Evolutionary conservation across 1,139 yeast genomes (phyloP).

Genomic region (Williopsis jadinii): DNA sequence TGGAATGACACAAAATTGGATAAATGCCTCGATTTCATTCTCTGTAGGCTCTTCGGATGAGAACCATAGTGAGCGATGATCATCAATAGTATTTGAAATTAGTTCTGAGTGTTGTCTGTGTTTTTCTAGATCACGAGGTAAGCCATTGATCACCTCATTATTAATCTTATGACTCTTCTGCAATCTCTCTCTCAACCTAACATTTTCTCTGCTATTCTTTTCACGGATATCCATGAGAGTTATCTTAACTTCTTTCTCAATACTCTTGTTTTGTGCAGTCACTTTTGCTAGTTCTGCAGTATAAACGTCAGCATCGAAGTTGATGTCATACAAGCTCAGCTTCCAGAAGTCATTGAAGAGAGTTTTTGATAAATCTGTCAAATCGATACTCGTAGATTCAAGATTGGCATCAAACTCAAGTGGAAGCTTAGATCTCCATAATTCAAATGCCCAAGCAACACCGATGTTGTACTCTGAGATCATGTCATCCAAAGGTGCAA

Average conservation of each 20-base stretch:
- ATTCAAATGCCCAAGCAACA: conserved; percentile 65
- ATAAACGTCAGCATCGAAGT: conserved; percentile 47
- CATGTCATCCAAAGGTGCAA: conserved; percentile 43
- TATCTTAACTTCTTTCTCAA: conserved; percentile 17
- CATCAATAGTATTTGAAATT: conserved; percentile 21
- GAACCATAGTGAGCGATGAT: conserved; percentile 26
- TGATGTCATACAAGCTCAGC: conserved; percentile 66
- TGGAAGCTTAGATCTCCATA: conserved; percentile 54
- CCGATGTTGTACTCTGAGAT: conserved; percentile 44
- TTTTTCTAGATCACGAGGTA: conserved; percentile 22
- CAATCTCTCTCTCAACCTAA: conserved; percentile 26
- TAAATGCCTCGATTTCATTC: conserved; percentile 30
- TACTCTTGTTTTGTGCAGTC: conserved; percentile 14
- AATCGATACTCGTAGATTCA: conserved; percentile 26
- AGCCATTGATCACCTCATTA: conserved; percentile 24
- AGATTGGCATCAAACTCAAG: conserved; percentile 17
- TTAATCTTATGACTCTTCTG: conserved; percentile 24
- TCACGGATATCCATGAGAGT: conserved; percentile 20
- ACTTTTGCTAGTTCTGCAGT: conserved; percentile 36
- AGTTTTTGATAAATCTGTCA: conserved; percentile 33
- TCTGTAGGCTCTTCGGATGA: conserved; percentile 12
- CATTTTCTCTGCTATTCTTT: conserved; percentile 23
- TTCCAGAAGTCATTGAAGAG: conserved; percentile 70
- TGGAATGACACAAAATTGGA: conserved; percentile 69
- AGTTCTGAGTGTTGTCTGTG: conserved; percentile 33